Conservation (phyloP, 1,139 yeast genomes). For the Wickerhamomyces sp. region DNA sequence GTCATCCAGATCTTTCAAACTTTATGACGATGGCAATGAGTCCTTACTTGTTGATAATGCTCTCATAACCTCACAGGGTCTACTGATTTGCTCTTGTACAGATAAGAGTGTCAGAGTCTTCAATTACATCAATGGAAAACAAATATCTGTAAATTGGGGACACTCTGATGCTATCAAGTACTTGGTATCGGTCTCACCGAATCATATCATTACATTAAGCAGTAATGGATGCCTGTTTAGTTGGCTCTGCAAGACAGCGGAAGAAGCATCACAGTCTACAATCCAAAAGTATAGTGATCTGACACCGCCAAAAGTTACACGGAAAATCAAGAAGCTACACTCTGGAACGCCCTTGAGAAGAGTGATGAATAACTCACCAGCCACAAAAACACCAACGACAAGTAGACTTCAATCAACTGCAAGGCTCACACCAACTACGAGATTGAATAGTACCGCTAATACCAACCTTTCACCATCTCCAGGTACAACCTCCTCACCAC, state of each 20-base stretch:
- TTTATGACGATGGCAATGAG: conserved; percentile 36
- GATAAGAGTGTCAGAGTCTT: conserved; percentile 57
- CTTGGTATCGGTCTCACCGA: conserved; percentile 26
- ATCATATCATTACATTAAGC: conserved; percentile 38
- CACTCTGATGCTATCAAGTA: conserved; percentile 55
- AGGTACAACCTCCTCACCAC: not conserved
- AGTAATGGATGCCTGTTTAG: conserved; percentile 48
- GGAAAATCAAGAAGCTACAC: conserved; percentile 21
- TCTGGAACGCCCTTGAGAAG: conserved; percentile 13
- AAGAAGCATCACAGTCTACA: conserved; percentile 3
- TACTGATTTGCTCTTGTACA: conserved; percentile 42
- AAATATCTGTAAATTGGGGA: conserved; percentile 54
- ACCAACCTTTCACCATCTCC: conserved; percentile 21
- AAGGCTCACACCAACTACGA: conserved; percentile 20
- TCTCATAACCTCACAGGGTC: conserved; percentile 24
- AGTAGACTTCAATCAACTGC: conserved; percentile 18
- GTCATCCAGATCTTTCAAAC: conserved; percentile 34
- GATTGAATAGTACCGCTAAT: conserved; percentile 11
- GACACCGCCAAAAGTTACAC: conserved; percentile 21
- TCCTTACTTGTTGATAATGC: conserved; percentile 41
- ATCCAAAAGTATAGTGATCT: conserved; percentile 8
- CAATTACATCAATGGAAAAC: conserved; percentile 40
- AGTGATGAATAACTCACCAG: conserved; percentile 5
- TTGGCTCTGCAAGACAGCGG: conserved; percentile 30
- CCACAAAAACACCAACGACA: conserved; percentile 10